Percentiles rank a stretch among this genome's conserved stretches.
Evolutionary conservation across 257 asterid genomes (phyloP).

Genomic region (Scutellaria baicalensis): DNA sequence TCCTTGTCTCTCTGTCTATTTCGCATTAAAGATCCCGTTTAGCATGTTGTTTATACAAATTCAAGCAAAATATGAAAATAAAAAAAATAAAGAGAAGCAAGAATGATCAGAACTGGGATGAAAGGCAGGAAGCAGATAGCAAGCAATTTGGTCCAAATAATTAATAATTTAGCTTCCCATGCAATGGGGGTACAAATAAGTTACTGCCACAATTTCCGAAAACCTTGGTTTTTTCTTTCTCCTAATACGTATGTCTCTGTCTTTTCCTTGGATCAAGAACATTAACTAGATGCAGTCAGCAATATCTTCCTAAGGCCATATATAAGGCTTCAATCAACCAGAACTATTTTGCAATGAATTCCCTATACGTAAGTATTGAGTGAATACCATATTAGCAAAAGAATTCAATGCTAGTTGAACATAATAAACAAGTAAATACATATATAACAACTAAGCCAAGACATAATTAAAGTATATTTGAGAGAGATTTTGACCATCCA

Average conservation of each 20-base stretch:
- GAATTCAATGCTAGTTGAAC: neutral
- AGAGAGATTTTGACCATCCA: conserved; percentile 55
- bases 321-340: neutral
- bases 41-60: too few relatives aligned
- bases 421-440: neutral
- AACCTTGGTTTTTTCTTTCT: neutral
- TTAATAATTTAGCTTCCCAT: neutral
- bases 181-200: neutral
- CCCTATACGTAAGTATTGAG: conserved; percentile 4
- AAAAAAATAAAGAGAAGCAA: too few relatives aligned
- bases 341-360: neutral
- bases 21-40: too few relatives aligned
- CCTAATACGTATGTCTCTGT: neutral
- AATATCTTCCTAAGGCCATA: conserved; percentile 4
- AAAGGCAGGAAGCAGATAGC: neutral
- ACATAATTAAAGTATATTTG: neutral
- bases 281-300: neutral
- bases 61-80: too few relatives aligned
- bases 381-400: neutral
- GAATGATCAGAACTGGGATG: too few relatives aligned
- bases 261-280: neutral
- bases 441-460: neutral
- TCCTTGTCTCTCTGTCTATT: too few relatives aligned
- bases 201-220: neutral
- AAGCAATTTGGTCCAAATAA: conserved; percentile 1